Evolutionary conservation across 805 yeast genomes (phyloP), one percentile per base, ranked within the genome.

Genomic region (Cyberlindnera suaveolens): DNA sequence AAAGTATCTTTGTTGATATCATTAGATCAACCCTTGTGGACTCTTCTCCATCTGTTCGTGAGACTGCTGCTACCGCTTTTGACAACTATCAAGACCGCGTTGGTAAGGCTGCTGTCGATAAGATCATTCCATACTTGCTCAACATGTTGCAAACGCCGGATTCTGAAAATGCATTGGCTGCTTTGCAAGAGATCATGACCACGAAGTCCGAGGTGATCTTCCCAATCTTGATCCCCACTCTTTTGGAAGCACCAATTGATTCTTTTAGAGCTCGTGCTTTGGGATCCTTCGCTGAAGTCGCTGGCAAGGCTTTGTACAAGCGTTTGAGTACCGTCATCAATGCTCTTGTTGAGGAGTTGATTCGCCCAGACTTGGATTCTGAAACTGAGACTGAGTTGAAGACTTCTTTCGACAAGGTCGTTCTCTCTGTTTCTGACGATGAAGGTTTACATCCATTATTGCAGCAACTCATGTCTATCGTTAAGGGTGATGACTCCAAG

Each of bases 111-210:
- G 96, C 95, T 6, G 82, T 89, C 51, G 97, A 91, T 61, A 90
- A 85, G 55, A 75, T 93, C 50, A 70, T 93, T 52, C 99, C 99
- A 18, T 78, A 81, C 55, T 73, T 93, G 61, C 72, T 93, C 60
- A 72, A 72, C 43, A 72, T 81, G 75, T 70, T 91, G 53, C 81
- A 83, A 48, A 60, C 72, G 3, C 67, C 74, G 14, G 77, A 74
- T 16, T 78, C 90, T 0, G 86, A 79, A 39, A 74, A 77, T 57
- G 96, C 99, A 1, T 74, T 93, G 51, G 72, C 81, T 41, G 99
- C 98, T 7, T 73, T 93, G 51, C 82, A 84, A 65, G 97, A 90
- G 58, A 84, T 93, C 54, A 86, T 91, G 95, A 77, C 93, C 10
- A 81, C 89, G 3, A 87, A 86, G 57, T 75, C 97, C 6, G 95